Percentiles rank a stretch among this genome's conserved stretches.
These are phyloP conservation scores for Hypoxylon sp. DNA, from an alignment of 2,329 filamentous ascomycete genomes.

Conservation along the genomic window DNA sequence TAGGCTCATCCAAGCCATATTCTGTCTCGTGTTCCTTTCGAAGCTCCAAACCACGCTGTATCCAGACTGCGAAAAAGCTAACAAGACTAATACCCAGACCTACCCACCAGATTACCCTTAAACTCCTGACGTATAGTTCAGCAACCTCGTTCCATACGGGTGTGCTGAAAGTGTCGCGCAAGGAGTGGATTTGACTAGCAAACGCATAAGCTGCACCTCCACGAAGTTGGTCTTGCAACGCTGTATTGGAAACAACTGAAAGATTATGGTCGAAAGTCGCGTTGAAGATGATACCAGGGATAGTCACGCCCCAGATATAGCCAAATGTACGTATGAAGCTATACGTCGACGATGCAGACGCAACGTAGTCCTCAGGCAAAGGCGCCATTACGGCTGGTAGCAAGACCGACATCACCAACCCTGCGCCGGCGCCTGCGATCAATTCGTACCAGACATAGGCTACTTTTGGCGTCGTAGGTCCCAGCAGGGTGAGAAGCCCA, in stretches of 20 bases:
- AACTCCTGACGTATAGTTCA: neutral
- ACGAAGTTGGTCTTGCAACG: no score
- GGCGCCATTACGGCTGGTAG: neutral
- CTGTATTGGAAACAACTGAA: no score
- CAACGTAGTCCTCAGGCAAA: neutral
- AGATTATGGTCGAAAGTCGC: neutral
- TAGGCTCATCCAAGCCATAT: neutral
- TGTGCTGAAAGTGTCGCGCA: neutral
- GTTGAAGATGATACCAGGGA: constrained; percentile 1
- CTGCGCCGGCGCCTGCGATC: neutral
- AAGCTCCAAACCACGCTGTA: neutral
- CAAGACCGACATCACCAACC: neutral
- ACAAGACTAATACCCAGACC: neutral
- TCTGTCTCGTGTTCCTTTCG: neutral
- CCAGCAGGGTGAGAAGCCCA: neutral
- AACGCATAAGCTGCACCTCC: no score
- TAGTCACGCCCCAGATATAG: constrained; percentile 3
- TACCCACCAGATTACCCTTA: neutral
- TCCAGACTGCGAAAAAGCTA: neutral
- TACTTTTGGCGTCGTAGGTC: neutral
- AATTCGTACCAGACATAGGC: neutral
- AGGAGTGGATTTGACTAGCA: neutral
- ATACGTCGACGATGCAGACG: neutral
- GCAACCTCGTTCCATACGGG: neutral
- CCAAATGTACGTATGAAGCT: constrained; percentile 2